These are phyloP conservation scores for Sporothrix sp. DNA, from an alignment of 2,329 filamentous ascomycete species.

Conservation along the genomic window DNA sequence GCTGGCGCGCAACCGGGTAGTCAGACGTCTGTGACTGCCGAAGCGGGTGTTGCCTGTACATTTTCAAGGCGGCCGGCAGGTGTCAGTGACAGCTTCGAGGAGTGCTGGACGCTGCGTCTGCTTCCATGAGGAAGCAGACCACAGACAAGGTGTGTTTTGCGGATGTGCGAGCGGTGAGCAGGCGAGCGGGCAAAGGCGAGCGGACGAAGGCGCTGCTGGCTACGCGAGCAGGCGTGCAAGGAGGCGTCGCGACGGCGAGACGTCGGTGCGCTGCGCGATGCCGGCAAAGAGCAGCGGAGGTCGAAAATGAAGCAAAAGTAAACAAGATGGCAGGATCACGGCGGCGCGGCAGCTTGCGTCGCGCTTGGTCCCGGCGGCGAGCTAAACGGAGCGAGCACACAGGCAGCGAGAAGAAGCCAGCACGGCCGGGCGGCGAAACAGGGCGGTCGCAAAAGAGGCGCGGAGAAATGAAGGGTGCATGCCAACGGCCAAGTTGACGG, in stretches of 20 bases:
- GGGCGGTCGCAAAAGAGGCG: constrained; percentile 6
- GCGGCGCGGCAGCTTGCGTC: constrained; percentile 7
- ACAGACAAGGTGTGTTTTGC: not conserved
- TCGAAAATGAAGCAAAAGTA: constrained; percentile 6
- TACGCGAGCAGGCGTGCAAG: no score
- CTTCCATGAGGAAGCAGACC: constrained; percentile 8
- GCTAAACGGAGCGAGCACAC: not conserved
- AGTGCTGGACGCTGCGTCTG: constrained; percentile 6
- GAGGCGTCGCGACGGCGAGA: no score
- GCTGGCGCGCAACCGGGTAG: constrained; percentile 46
- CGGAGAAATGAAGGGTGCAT: constrained; percentile 14
- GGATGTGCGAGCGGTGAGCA: not conserved
- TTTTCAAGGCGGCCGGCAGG: constrained; percentile 33
- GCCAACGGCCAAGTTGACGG: constrained; percentile 8
- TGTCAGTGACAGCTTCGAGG: constrained; percentile 22
- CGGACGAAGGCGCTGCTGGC: not conserved
- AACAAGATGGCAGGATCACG: constrained; percentile 5
- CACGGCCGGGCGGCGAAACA: not conserved
- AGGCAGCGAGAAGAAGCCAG: not conserved
- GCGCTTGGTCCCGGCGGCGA: not conserved
- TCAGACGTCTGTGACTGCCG: constrained; percentile 47
- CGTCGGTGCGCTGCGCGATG: no score
- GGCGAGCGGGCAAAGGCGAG: not conserved
- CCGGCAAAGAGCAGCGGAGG: not conserved
- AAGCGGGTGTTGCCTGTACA: constrained; percentile 48